Percentiles rank a stretch among this genome's conserved stretches.
Evolutionary conservation across 345 rosid species (phyloP).

Genomic region (Cardamine occulta): DNA sequence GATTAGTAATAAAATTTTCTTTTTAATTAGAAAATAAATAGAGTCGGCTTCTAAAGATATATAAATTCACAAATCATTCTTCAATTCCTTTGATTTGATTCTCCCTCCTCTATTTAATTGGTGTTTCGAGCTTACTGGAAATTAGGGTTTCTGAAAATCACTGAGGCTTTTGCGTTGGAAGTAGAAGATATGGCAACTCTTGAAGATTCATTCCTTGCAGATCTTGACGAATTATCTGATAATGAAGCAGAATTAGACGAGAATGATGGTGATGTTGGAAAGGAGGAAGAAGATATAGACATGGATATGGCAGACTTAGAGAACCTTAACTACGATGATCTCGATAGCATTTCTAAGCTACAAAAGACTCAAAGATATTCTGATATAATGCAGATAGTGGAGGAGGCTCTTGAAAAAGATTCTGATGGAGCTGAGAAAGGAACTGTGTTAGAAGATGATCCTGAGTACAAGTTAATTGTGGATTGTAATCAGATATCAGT

Average conservation of each 20-base stretch:
- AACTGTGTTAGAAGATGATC: not conserved
- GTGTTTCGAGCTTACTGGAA: no score
- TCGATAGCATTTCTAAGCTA: no score
- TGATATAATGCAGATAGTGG: not conserved
- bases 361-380: no score
- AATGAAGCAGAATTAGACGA: not conserved
- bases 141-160: no score
- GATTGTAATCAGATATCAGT: not conserved
- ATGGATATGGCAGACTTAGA: not conserved
- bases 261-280: not conserved
- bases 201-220: no score
- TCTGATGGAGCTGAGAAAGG: no score
- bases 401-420: not conserved
- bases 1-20: not conserved
- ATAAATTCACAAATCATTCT: no score
- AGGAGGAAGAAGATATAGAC: not conserved
- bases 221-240: not conserved
- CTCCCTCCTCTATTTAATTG: no score
- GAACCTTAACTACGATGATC: not conserved
- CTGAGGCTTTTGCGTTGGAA: no score
- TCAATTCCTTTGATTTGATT: no score
- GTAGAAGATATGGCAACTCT: no score
- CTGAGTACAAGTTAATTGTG: not conserved
- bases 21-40: no score
- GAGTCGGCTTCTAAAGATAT: not conserved